These are phyloP conservation scores for Thalassia testudinum DNA, from an alignment of 116 monocot species.

Conservation along the genomic window DNA sequence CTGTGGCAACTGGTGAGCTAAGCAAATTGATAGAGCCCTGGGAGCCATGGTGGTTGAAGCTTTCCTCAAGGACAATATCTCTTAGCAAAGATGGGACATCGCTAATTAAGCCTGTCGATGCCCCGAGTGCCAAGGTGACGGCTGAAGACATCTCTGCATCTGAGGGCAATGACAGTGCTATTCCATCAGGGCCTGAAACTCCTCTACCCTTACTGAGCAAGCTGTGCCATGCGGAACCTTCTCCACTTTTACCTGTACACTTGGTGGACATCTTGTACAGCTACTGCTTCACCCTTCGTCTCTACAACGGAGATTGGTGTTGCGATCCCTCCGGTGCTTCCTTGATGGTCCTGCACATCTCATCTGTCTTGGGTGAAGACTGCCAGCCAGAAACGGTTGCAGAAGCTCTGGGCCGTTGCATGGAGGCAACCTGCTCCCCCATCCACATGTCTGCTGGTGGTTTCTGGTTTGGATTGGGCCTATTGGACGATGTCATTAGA, in stretches of 20 bases:
- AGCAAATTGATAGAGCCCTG: conserved; percentile 89
- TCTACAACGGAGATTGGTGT: conserved; percentile 90
- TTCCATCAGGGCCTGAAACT: too few species aligned
- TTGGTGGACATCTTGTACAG: conserved; percentile 66
- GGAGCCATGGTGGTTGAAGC: conserved; percentile 85
- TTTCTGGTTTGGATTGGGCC: conserved; percentile 39
- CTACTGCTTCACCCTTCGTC: conserved; percentile 82
- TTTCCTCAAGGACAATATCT: conserved; percentile 37
- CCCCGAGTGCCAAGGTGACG: neutral
- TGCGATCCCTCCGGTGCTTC: conserved; percentile 60
- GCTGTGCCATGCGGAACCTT: conserved; percentile 47
- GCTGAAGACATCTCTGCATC: neutral
- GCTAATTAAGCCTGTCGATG: conserved; percentile 38
- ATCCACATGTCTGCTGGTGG: conserved; percentile 48
- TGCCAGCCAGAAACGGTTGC: conserved; percentile 37
- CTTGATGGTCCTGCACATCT: conserved; percentile 34
- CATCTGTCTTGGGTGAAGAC: conserved; percentile 41
- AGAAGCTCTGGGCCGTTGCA: conserved; percentile 50
- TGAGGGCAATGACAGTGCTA: conserved; percentile 18
- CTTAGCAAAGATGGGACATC: conserved; percentile 52
- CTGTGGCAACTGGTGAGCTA: conserved; percentile 58
- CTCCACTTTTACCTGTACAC: conserved; percentile 66
- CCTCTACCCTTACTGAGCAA: too few species aligned
- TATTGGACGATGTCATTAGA: conserved; percentile 47
- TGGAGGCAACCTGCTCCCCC: conserved; percentile 62